phyloP scores from a whole-genome alignment of 768 basidiomycete species.

The Leccinellum albellum region DNA sequence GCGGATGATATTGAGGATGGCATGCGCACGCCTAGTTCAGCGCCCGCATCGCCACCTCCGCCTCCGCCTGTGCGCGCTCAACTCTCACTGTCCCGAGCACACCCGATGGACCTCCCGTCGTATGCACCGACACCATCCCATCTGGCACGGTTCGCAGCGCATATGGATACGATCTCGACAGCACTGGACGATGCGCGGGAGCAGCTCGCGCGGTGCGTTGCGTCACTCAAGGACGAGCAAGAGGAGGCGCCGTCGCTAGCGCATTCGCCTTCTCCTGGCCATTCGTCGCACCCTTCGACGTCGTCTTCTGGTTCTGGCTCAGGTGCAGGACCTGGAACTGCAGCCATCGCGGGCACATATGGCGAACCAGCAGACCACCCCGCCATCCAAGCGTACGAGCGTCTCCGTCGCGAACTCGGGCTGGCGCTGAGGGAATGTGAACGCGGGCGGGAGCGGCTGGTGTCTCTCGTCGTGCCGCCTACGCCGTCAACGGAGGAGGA shows the following conservation, averaged over 20 bases:
- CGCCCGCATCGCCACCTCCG: background rate
- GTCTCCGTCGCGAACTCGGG: constrained; percentile 72
- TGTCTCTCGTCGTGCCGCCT: constrained; percentile 53
- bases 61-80: constrained; percentile 13
- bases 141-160: constrained; percentile 64
- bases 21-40: constrained; percentile 8
- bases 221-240: constrained; percentile 45
- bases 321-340: no score
- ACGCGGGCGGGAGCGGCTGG: constrained; percentile 63
- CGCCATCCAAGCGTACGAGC: constrained; percentile 69
- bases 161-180: constrained; percentile 65
- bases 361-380: constrained; percentile 35
- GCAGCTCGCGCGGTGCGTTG: constrained; percentile 60
- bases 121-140: constrained; percentile 77
- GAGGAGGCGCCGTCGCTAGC: background rate
- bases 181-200: constrained; percentile 71
- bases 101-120: constrained; percentile 29
- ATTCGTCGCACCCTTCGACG: constrained; percentile 21
- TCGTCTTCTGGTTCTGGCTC: constrained; percentile 13
- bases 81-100: constrained; percentile 8
- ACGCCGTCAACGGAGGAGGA: constrained; percentile 39
- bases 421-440: constrained; percentile 79
- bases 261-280: constrained; percentile 6
- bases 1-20: constrained; percentile 42
- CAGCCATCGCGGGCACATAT: background rate